Evolutionary conservation across 805 yeast genomes (phyloP), one percentile per base, ranked within the genome.

Genomic region (Kuraishia cidri): DNA sequence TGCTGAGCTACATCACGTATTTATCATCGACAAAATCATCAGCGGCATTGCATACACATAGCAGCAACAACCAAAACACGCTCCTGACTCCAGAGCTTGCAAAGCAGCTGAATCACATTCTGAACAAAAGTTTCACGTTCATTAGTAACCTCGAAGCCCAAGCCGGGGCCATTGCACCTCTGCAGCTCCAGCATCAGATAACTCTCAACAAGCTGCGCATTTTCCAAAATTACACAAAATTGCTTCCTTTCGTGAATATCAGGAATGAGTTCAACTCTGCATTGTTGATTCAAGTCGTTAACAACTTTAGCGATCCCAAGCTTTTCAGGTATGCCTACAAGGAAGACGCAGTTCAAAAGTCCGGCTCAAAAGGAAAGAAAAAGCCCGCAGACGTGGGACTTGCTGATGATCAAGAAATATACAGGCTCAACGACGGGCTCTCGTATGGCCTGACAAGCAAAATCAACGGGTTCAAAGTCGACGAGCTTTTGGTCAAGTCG

Each of bases 1-100:
- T 81, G 12, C 44, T 71, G 17, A 63, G 72, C 6, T 79, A 74
- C 46, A 50, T 75, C 7, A 66, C 73, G 11, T 64, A 64, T 30
- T 45, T 74, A 33, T 36, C 50, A 2, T 58, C 81, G 18, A 64
- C 75, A 7, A 66, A 61, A 17, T 46, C 64, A 2, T 40, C 60
- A 37, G 34, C 46, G 19, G 35, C 43, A n/a, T 27, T 52, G 5
- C 54, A 53, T 6, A 37, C 47, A 5, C 50, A 39, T 24, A 12
- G 23, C 15, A 24, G 18, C 5, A 26, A 28, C 11, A 59, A 30
- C 42, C n/a, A n/a, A n/a, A 36, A 30, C 3, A 57, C 22, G 42
- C 47, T 44, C 42, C 48, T 47, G 44, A 60, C 52, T 12, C 56
- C 50, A 6, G 63, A 53, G 12, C 43, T 54, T 22, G 52, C 54